A percentile compares a stretch with the other conserved stretches of the same genome.
phyloP scores from a whole-genome alignment of 2,329 filamentous ascomycete species.

The Fusarium zealandicum region DNA sequence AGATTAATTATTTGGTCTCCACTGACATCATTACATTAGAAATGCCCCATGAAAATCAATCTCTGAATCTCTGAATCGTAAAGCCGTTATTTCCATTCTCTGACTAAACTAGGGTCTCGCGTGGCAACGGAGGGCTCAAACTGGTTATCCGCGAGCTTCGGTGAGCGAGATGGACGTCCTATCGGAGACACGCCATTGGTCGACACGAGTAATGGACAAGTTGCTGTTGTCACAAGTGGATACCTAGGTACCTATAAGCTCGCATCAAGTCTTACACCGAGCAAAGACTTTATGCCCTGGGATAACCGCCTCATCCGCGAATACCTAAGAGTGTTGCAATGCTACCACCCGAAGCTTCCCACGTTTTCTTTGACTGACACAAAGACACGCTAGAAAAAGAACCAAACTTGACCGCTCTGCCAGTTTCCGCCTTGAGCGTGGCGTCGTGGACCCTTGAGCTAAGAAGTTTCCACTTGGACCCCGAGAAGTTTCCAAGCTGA shows the following conservation, averaged over 20 bases:
- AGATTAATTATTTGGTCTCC: background rate
- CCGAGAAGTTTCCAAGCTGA: constrained; percentile 19
- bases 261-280: constrained; percentile 8
- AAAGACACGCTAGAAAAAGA: constrained; percentile 14
- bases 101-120: constrained; percentile 4
- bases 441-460: constrained; percentile 35
- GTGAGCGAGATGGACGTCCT: background rate
- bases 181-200: constrained; percentile 12
- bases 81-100: constrained; percentile 2
- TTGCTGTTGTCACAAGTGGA: constrained; percentile 27
- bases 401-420: constrained; percentile 29
- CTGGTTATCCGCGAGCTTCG: constrained; percentile 1
- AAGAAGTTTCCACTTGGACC: constrained; percentile 28
- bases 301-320: constrained; percentile 13
- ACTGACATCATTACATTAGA: constrained; percentile 10
- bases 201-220: constrained; percentile 26
- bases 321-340: background rate
- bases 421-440: constrained; percentile 26
- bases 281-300: constrained; percentile 6
- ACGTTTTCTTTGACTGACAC: constrained; percentile 9
- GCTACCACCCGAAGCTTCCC: background rate
- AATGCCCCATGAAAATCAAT: background rate
- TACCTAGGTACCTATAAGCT: constrained; percentile 27
- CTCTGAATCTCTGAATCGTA: constrained; percentile 13
- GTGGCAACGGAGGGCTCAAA: constrained; percentile 21